These are phyloP conservation scores for Ceratopteris richardii DNA, from an alignment of 75 land plant genomes.

Conservation along the genomic window DNA sequence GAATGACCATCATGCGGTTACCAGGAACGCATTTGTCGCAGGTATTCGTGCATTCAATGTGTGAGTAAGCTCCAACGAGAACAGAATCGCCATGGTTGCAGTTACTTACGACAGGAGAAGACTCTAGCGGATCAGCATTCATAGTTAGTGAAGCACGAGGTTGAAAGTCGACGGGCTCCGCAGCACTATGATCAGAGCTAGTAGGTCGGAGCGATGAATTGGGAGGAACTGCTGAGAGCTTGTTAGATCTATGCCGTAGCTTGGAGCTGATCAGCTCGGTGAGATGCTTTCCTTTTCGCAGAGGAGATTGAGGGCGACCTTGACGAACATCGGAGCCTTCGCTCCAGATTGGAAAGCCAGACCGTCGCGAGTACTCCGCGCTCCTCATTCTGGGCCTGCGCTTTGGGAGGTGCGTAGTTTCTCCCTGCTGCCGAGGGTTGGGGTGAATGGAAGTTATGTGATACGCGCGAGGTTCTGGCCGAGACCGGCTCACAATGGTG, in stretches of 20 bases:
- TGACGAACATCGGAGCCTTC: too few relatives aligned
- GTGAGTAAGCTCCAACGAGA: too few relatives aligned
- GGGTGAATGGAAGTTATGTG: constrained; percentile 5
- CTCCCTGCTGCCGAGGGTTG: neutral
- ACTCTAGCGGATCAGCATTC: too few relatives aligned
- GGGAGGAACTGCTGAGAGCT: neutral
- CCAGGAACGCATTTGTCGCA: constrained; percentile 1
- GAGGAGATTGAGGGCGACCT: neutral
- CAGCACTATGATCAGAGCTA: too few relatives aligned
- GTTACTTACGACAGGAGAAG: too few relatives aligned
- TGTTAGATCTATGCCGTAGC: neutral
- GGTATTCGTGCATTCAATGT: neutral
- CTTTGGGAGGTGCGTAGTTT: neutral
- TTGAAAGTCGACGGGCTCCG: too few relatives aligned
- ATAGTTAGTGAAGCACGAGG: too few relatives aligned
- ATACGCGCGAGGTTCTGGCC: neutral
- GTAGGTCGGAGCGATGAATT: too few relatives aligned
- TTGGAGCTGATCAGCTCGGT: neutral
- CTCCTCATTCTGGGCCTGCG: neutral
- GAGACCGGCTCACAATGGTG: neutral
- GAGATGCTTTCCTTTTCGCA: neutral
- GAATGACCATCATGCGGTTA: neutral
- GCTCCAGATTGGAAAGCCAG: neutral
- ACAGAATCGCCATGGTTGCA: too few relatives aligned
- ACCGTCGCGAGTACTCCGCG: neutral